Percentiles rank a stretch among this genome's conserved stretches.
phyloP scores from a whole-genome alignment of 140 eudicot species.

The Stevia rebaudiana region DNA sequence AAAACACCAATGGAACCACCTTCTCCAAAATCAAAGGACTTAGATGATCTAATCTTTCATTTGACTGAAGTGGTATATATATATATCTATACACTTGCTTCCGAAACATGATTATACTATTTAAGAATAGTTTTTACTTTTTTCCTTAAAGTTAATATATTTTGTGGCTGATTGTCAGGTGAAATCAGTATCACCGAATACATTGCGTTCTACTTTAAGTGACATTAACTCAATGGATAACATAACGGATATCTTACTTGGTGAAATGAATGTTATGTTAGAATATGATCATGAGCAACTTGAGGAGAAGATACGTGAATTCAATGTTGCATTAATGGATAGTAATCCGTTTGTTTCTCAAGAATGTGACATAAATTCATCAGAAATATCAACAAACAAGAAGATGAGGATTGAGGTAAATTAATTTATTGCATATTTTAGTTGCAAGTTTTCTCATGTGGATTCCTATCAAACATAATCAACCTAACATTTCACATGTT shows the following conservation, averaged over 20 bases:
- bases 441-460: background rate
- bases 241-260: background rate
- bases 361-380: background rate
- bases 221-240: conserved; percentile 12
- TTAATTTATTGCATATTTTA: background rate
- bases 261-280: background rate
- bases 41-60: conserved; percentile 7
- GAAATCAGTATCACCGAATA: conserved; percentile 15
- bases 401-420: conserved; percentile 32
- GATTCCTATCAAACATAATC: background rate
- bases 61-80: conserved; percentile 21
- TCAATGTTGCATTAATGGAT: background rate
- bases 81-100: conserved; percentile 2
- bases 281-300: background rate
- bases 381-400: conserved; percentile 9
- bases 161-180: conserved; percentile 26
- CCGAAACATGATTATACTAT: conserved; percentile 8
- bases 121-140: background rate
- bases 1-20: conserved; percentile 11
- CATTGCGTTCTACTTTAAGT: conserved; percentile 7
- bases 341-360: conserved; percentile 12
- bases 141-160: background rate
- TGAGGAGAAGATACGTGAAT: conserved; percentile 3
- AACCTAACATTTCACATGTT: background rate
- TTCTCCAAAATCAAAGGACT: conserved; percentile 9